phyloP scores from a whole-genome alignment of 495 filamentous ascomycete species.

The Aspergillus panamensis region DNA sequence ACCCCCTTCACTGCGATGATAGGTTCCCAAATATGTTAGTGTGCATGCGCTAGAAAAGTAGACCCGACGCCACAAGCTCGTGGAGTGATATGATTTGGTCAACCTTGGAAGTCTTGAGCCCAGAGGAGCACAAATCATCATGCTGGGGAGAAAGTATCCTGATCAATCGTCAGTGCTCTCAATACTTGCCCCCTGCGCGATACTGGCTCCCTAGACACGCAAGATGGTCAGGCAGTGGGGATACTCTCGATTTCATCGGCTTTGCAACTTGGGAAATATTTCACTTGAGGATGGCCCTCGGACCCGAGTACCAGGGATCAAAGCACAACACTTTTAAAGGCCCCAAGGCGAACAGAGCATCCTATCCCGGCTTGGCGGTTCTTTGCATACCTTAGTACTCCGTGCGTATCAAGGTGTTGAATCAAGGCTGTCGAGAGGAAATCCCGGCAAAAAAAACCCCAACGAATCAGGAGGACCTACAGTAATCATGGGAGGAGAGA shows the following conservation, averaged over 20 bases:
- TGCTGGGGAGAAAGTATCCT: conserved; percentile 2
- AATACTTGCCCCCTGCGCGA: not conserved
- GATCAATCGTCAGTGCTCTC: not conserved
- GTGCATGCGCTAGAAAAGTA: conserved; percentile 17
- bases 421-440: not conserved
- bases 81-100: conserved; percentile 18
- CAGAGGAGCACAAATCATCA: conserved; percentile 8
- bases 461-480: not conserved
- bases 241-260: not conserved
- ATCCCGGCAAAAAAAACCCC: not conserved
- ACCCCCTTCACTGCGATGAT: conserved; percentile 9
- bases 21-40: conserved; percentile 19
- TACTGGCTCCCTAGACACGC: not conserved
- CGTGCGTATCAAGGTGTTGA: not conserved
- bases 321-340: too few species aligned
- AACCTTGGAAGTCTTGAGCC: conserved; percentile 9
- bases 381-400: not conserved
- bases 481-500: not conserved
- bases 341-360: too few species aligned
- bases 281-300: too few species aligned
- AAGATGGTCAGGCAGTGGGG: not conserved
- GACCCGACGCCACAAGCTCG: conserved; percentile 15
- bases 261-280: too few species aligned
- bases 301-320: too few species aligned
- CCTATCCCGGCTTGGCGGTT: too few species aligned